phyloP scores from a whole-genome alignment of 2,329 filamentous ascomycete species.

The Lachnellula subtilissima region DNA sequence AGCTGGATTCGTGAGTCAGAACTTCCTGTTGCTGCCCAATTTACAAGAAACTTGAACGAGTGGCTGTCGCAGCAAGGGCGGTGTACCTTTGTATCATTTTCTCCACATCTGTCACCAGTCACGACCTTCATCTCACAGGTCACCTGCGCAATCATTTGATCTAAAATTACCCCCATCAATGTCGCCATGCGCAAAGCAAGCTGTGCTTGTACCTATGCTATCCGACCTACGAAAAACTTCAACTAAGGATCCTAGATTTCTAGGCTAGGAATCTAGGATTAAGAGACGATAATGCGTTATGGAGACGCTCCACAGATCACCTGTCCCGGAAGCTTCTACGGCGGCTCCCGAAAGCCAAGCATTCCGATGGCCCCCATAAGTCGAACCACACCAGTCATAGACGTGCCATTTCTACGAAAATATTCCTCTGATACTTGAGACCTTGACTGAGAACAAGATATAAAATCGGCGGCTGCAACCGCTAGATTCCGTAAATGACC shows the following conservation, averaged over 20 bases:
- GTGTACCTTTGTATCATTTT: background rate
- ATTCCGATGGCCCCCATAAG: background rate
- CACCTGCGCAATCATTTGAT: background rate
- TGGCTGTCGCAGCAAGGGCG: background rate
- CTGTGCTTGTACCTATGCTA: background rate
- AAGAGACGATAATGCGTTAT: background rate
- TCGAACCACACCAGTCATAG: background rate
- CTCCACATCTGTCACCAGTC: background rate
- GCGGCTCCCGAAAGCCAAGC: background rate
- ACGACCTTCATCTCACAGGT: background rate
- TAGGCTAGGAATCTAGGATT: background rate
- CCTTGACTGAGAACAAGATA: background rate
- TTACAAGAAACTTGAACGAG: background rate
- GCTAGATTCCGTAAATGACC: conserved; percentile 4
- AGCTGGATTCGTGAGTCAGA: background rate
- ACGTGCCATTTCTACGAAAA: background rate
- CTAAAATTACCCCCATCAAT: background rate
- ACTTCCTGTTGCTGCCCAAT: background rate
- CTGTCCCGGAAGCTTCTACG: background rate
- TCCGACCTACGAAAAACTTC: background rate
- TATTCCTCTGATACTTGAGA: background rate
- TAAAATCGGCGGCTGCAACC: background rate
- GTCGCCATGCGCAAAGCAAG: background rate
- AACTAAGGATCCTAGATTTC: background rate
- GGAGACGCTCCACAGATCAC: background rate